phyloP scores from a whole-genome alignment of 495 filamentous ascomycete genomes.

The Neurospora cerealis region DNA sequence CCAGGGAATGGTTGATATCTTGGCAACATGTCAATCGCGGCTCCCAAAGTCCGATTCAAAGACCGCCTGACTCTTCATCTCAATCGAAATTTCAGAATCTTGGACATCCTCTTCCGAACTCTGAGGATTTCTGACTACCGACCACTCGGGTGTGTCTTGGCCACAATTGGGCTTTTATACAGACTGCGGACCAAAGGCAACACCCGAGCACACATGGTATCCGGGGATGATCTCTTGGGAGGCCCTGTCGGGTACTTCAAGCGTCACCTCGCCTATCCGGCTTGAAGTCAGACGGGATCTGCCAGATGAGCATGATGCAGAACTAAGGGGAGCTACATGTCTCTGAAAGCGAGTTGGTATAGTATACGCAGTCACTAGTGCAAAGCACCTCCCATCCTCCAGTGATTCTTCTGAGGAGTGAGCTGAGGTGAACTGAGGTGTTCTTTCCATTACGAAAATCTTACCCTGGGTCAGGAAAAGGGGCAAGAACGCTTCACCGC shows the following conservation, averaged over 20 bases:
- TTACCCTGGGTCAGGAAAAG: background rate
- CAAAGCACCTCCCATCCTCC: background rate
- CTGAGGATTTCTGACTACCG: background rate
- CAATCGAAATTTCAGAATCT: background rate
- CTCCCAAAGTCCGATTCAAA: background rate
- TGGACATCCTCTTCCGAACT: background rate
- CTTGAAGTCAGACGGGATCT: background rate
- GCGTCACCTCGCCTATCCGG: background rate
- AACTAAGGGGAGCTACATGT: background rate
- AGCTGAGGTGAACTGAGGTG: background rate
- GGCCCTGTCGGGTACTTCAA: background rate
- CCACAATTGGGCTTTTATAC: background rate
- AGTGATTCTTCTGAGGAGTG: background rate
- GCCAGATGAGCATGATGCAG: background rate
- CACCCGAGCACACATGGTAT: background rate
- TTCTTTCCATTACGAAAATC: background rate
- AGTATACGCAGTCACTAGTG: background rate
- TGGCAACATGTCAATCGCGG: background rate
- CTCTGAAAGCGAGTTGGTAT: background rate
- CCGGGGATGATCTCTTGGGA: background rate
- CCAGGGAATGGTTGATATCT: background rate
- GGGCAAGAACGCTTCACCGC: background rate
- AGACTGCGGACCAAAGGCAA: background rate
- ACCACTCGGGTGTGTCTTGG: background rate
- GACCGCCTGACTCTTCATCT: background rate